Base-by-base conservation (phyloP, 1,284 basidiomycete species). In the Trichosporon asahii region DNA sequence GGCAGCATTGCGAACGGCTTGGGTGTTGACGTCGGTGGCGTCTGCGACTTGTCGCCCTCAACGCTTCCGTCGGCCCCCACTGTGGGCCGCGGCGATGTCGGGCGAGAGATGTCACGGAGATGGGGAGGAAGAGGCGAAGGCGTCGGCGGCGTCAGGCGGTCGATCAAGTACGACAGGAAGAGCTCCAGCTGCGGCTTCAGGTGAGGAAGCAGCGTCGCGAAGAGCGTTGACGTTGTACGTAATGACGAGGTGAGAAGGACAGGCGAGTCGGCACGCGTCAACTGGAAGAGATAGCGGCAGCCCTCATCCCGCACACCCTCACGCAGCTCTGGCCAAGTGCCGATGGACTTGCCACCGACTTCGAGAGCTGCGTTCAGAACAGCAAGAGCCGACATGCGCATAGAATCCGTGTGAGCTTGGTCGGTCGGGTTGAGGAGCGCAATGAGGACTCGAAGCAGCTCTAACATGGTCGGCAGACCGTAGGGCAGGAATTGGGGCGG, bases 181-280 rank as follows among this genome's bases (percentile, higher is more conserved):
- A 98, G 88, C 80, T 99, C 97, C 78, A 95, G 91, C 79, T 99
- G 97, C n/a, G 96, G 87, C 84, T 98, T 99, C 68, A 99, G 86
- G 77, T 95, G 88, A 65, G 88, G 87, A 5, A 92, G 88, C 89
- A 96, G 91, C 3, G 92, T 92, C 73, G 94, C 91, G 77, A 98
- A 91, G 74, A 98, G 88, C 4, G 92, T 92, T 4, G 91, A 90
- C 70, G 95, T 93, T 0, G 93, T 90, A 29, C 96, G 91, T 46
- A 99, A 86, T 33, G 93, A 88, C 67, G 89, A 86, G 49, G 93
- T 89, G 11, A 98, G 87, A 55, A 99, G 88, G 61, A 88, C 86
- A 1, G 89, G 87, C 70, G 94, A 92, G 75, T 98, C 95, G 5
- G 94, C 94, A 49, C 94, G 89, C 9, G 94, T 94, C 18, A 98